phyloP scores from a whole-genome alignment of 2,329 filamentous ascomycete genomes.

The Colletotrichum coccodes region DNA sequence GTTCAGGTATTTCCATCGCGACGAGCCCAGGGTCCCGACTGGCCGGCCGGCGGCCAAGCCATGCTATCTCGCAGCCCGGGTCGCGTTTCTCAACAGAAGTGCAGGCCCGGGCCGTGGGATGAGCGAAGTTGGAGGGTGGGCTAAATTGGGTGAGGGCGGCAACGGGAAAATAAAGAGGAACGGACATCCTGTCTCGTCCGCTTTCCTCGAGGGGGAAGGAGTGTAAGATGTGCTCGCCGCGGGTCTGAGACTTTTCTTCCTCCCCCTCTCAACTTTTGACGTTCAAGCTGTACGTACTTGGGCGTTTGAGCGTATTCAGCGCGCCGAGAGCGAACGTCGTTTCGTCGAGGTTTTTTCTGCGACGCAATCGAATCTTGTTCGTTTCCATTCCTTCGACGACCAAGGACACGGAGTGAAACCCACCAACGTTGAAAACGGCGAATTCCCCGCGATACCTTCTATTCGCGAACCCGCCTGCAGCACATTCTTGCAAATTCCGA shows the following conservation, averaged over 20 bases:
- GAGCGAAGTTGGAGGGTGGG: slow-evolving; percentile 4
- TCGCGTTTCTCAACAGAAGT: slow-evolving; percentile 20
- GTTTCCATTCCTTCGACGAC: not conserved
- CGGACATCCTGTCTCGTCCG: slow-evolving; percentile 10
- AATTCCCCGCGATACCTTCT: not conserved
- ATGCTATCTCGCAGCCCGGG: not conserved
- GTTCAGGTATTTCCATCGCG: slow-evolving; percentile 7
- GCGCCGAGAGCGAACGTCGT: not conserved
- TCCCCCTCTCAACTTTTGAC: not conserved
- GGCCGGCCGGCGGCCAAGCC: slow-evolving; percentile 5
- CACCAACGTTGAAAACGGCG: slow-evolving; percentile 5
- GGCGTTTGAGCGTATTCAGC: not conserved
- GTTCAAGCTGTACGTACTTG: not conserved
- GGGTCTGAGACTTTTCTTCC: not conserved
- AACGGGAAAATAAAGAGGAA: slow-evolving; percentile 24
- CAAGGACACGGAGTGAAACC: not conserved
- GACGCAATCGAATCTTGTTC: not conserved
- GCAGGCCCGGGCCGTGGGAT: not conserved
- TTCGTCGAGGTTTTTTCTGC: not conserved
- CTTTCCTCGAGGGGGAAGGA: not conserved
- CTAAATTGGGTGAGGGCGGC: slow-evolving; percentile 14
- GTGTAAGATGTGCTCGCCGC: not conserved
- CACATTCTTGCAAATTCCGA: not conserved
- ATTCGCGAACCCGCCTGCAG: not conserved
- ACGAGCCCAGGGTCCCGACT: slow-evolving; percentile 1